phyloP scores from a whole-genome alignment of 176 grass and related monocot species.

The Pharus latifolius region DNA sequence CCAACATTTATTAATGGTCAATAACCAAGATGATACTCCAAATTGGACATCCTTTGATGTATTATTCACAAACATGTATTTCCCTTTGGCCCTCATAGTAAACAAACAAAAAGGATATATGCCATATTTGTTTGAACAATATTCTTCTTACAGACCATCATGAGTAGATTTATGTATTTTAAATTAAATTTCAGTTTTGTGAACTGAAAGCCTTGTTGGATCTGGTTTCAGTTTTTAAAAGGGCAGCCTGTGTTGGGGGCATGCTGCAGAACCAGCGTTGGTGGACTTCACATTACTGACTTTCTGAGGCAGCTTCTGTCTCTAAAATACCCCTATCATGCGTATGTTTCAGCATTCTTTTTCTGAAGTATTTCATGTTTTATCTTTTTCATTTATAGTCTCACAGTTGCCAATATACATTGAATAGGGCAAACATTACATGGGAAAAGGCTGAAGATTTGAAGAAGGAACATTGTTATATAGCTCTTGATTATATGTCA shows the following conservation, averaged over 20 bases:
- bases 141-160: neutral
- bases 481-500: conserved; percentile 64
- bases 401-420: conserved; percentile 7
- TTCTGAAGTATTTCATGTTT: conserved; percentile 5
- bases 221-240: conserved; percentile 66
- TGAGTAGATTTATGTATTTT: conserved; percentile 10
- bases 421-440: conserved; percentile 74
- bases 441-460: conserved; percentile 95
- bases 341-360: conserved; percentile 44
- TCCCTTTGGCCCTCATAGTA: neutral
- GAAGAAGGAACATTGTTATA: conserved; percentile 92
- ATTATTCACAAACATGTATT: neutral
- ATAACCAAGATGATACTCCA: neutral
- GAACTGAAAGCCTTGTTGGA: conserved; percentile 11
- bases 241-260: conserved; percentile 79
- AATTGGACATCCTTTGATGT: neutral
- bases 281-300: conserved; percentile 85
- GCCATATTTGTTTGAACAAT: neutral
- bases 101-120: neutral
- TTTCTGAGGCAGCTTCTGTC: conserved; percentile 96
- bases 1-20: no score
- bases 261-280: conserved; percentile 82
- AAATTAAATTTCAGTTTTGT: neutral
- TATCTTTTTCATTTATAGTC: conserved; percentile 7
- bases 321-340: conserved; percentile 88